Percentiles rank a stretch among this genome's conserved stretches.
Conservation (phyloP, 306 rosid species). For the Trifolium subterraneum region DNA sequence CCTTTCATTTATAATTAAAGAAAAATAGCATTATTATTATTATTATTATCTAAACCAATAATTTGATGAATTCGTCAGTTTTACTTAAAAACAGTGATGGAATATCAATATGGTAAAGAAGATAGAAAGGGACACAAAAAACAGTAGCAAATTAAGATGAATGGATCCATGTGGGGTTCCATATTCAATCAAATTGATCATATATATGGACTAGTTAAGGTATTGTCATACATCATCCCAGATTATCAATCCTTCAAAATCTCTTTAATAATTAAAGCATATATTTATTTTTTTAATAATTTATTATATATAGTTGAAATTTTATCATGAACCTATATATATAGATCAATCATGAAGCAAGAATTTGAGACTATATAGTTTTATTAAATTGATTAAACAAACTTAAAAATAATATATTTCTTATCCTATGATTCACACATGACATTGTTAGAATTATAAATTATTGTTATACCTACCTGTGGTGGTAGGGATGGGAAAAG, state of each 20-base stretch:
- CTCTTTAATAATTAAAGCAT: slow-evolving; percentile 37
- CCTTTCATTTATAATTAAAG: neutral
- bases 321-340: too few species aligned
- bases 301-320: too few species aligned
- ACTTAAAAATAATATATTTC: too few species aligned
- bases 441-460: too few species aligned
- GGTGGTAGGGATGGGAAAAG: slow-evolving; percentile 56
- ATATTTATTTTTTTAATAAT: too few species aligned
- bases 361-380: too few species aligned
- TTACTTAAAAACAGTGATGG: slow-evolving; percentile 60
- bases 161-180: neutral
- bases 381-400: too few species aligned
- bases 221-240: slow-evolving; percentile 2
- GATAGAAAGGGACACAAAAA: slow-evolving; percentile 31
- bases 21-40: neutral
- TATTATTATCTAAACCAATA: slow-evolving; percentile 11
- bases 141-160: slow-evolving; percentile 29
- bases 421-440: too few species aligned
- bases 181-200: slow-evolving; percentile 54
- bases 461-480: too few species aligned
- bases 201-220: slow-evolving; percentile 44
- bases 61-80: slow-evolving; percentile 55
- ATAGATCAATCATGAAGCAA: too few species aligned
- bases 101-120: neutral
- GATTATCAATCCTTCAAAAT: neutral